phyloP scores from a whole-genome alignment of 306 rosid species.

The Arachis stenosperma region DNA sequence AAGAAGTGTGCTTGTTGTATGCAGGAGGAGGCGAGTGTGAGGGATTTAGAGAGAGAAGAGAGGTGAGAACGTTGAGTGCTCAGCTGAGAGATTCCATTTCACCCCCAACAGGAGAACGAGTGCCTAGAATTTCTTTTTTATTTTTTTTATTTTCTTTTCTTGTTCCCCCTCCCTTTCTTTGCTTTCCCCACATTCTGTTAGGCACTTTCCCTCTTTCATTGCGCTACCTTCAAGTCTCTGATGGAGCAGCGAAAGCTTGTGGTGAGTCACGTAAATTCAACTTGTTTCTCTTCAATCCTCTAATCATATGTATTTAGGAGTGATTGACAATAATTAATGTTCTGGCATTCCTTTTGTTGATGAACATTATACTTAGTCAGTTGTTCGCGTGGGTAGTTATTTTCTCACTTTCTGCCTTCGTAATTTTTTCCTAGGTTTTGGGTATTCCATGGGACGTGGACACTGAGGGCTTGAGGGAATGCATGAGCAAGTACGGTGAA shows the following conservation, averaged over 20 bases:
- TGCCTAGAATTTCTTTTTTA: conserved; percentile 51
- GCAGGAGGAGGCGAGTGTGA: conserved; percentile 86
- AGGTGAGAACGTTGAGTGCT: conserved; percentile 61
- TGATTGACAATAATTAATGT: neutral
- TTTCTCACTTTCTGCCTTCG: neutral
- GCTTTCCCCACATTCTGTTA: neutral
- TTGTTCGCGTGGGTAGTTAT: neutral
- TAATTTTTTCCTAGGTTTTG: conserved; percentile 59
- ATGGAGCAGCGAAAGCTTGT: conserved; percentile 97
- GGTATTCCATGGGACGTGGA: conserved; percentile 85
- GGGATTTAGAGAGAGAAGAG: conserved; percentile 80
- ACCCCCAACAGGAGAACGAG: conserved; percentile 37
- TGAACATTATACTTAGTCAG: too few species aligned
- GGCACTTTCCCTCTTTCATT: conserved; percentile 49
- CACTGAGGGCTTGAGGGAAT: conserved; percentile 78
- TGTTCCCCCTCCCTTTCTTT: neutral
- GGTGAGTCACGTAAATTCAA: conserved; percentile 51
- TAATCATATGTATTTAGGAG: neutral
- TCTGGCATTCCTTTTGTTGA: neutral
- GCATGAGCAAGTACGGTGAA: conserved; percentile 83
- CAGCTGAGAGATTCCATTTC: conserved; percentile 42
- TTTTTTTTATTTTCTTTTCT: neutral
- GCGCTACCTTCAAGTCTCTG: conserved; percentile 15
- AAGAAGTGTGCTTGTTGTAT: conserved; percentile 84
- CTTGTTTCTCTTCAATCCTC: neutral